Evolutionary conservation across 1,284 basidiomycete species (phyloP).

Genomic region (Ceratobasidium papillatum): DNA sequence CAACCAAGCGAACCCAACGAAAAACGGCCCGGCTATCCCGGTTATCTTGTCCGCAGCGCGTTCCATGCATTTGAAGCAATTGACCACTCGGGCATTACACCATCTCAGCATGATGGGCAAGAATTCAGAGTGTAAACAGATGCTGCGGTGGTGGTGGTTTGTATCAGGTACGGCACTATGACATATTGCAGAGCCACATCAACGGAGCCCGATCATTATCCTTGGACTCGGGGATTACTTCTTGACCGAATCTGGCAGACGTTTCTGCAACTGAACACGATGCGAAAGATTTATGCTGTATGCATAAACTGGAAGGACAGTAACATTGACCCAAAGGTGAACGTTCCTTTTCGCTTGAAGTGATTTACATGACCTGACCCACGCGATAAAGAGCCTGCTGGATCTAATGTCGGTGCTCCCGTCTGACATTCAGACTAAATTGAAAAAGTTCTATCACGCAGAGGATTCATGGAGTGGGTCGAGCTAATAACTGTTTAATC

Average conservation of each 20-base stretch:
- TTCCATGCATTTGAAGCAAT: constrained; percentile 78
- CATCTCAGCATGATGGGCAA: constrained; percentile 23
- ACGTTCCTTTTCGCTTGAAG: not conserved
- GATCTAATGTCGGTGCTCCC: constrained; percentile 8
- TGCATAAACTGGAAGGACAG: constrained; percentile 7
- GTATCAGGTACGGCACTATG: not conserved
- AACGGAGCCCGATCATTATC: not conserved
- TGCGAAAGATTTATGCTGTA: constrained; percentile 1
- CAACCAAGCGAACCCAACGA: constrained; percentile 78
- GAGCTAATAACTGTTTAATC: constrained; percentile 26
- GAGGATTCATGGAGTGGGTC: constrained; percentile 76
- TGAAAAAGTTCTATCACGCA: constrained; percentile 70
- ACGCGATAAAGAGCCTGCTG: not conserved
- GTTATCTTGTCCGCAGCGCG: constrained; percentile 80
- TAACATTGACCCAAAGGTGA: not conserved
- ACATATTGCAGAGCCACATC: constrained; percentile 14
- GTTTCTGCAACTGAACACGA: not conserved
- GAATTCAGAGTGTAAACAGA: not conserved
- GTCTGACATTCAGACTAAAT: constrained; percentile 44
- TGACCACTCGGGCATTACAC: constrained; percentile 34
- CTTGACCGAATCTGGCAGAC: not conserved
- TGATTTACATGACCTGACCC: not conserved
- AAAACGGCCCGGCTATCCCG: constrained; percentile 89
- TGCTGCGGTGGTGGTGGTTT: constrained; percentile 3
- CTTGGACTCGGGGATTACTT: not conserved